These are phyloP conservation scores for Prillingera fragicola DNA, from an alignment of 1,284 basidiomycete genomes.

Conservation along the genomic window DNA sequence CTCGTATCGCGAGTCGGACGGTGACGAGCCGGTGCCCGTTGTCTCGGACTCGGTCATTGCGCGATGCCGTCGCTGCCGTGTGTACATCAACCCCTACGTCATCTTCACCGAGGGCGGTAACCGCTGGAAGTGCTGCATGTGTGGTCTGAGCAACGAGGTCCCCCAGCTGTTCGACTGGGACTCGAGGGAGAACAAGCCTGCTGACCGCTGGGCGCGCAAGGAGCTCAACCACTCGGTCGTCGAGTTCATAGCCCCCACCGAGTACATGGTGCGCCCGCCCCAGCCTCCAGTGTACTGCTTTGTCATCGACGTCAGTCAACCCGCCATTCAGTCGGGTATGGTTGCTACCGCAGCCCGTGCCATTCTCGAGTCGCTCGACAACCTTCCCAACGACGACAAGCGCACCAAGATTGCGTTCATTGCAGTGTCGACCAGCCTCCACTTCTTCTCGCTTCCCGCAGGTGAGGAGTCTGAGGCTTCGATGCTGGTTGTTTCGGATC, in stretches of 20 bases:
- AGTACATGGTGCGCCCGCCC: constrained; percentile 97
- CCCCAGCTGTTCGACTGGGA: constrained; percentile 99
- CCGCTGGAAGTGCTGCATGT: constrained; percentile 99
- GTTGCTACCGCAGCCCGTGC: constrained; percentile 95
- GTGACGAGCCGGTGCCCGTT: constrained; percentile 68
- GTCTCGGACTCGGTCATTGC: constrained; percentile 94
- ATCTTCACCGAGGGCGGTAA: constrained; percentile 98
- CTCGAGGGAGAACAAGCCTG: constrained; percentile 84
- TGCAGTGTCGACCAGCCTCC: constrained; percentile 84
- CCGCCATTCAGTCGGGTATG: constrained; percentile 91
- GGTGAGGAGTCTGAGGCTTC: constrained; percentile 72
- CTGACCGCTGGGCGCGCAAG: constrained; percentile 87
- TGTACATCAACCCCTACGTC: constrained; percentile 98
- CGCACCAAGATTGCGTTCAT: constrained; percentile 91
- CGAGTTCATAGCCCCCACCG: constrained; percentile 95
- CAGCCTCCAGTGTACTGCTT: constrained; percentile 97
- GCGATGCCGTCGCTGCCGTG: constrained; percentile 91
- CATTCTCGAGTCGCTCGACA: constrained; percentile 88
- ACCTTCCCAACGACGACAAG: constrained; percentile 89
- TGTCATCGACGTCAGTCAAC: constrained; percentile 91
- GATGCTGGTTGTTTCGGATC: constrained; percentile 96
- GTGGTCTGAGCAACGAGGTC: constrained; percentile 96
- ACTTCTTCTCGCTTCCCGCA: constrained; percentile 89
- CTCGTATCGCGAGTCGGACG: constrained; percentile 56
- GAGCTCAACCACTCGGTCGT: constrained; percentile 92